Evolutionary conservation across 2,329 filamentous ascomycete species (phyloP).

Genomic region (Neurospora sp.): DNA sequence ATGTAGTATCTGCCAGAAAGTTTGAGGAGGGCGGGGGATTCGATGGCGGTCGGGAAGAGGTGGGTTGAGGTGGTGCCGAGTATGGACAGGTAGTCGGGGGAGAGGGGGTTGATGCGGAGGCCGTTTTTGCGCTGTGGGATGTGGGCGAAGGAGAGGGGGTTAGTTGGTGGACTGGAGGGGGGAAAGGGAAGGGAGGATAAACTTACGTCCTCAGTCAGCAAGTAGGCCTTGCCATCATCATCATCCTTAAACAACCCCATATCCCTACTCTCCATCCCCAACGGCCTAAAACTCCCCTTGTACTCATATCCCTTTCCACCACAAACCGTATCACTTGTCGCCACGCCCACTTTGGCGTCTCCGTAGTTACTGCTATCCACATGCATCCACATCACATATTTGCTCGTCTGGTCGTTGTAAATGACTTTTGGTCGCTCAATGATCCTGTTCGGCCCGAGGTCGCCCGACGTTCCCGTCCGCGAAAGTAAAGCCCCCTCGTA

Average conservation of each 20-base stretch:
- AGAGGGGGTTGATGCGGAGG: slow-evolving; percentile 46
- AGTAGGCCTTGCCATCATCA: slow-evolving; percentile 12
- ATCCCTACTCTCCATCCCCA: slow-evolving; percentile 39
- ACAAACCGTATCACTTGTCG: slow-evolving; percentile 48
- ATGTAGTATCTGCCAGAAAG: slow-evolving; percentile 52
- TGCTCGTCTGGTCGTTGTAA: slow-evolving; percentile 52
- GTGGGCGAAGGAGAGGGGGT: not conserved
- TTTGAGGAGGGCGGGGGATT: slow-evolving; percentile 56
- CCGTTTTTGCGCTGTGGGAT: slow-evolving; percentile 43
- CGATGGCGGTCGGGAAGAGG: slow-evolving; percentile 41
- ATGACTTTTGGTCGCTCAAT: slow-evolving; percentile 61
- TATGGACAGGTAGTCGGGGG: slow-evolving; percentile 48
- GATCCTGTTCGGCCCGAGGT: slow-evolving; percentile 51
- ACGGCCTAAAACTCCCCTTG: slow-evolving; percentile 8
- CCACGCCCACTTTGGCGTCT: slow-evolving; percentile 57
- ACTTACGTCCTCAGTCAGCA: no score
- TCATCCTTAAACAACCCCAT: slow-evolving; percentile 54
- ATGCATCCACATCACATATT: slow-evolving; percentile 63
- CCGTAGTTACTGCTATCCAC: slow-evolving; percentile 52
- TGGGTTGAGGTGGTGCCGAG: slow-evolving; percentile 33
- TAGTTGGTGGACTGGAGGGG: not conserved
- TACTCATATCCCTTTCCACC: slow-evolving; percentile 38
- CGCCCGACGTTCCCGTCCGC: slow-evolving; percentile 35
- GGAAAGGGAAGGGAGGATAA: not conserved
- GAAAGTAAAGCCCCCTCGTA: slow-evolving; percentile 51